Evolutionary conservation across 345 rosid species (phyloP), one percentile per base, ranked within the genome.

Genomic region (Lumnitzera racemosa): DNA sequence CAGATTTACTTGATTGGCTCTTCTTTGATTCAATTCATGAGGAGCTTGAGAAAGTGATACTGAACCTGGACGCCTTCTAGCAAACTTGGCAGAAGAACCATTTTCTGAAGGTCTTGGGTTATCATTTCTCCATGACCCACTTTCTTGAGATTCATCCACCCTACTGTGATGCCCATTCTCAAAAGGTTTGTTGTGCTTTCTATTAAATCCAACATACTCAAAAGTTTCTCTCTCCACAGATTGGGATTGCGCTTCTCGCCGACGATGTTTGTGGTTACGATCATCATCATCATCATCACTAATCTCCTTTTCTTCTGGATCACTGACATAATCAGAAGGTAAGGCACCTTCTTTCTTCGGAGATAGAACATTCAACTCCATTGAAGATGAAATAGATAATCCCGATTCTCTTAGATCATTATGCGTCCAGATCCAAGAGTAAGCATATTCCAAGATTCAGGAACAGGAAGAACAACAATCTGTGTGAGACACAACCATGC

Each of bases 251-350:
- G 82, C 63, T 61, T 86, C 99, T 56, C 78, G 67, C 67, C 89
- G 78, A 47, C 97, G 95, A 70, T 91, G 99, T 71, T 94, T 92
- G 75, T 90, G 96, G 77, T 94, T 92, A 76, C 95, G 91, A 65
- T 91, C 96, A 71, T 94, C 99, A 41, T 94, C 99, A 62, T 94
- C 99, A 51, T 94, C 97, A 62, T 94, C 99, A 54, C 96, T 94
- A 59, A 94, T 73, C 80, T 94, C 99, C 78, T 84, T 87, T 36
- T 36, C 43, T 68, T 88, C 89, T 23, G 89, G 97, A 65, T 83
- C 95, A 76, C 84, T 83, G 54, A 61, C 66, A 61, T 87, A 87
- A 61, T 88, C 87, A 24, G 83, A 74, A 51, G 96, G 74, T 64
- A 91, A 81, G 70, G 76, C 77, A 63, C 74, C 83, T 55, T 71